phyloP scores from a whole-genome alignment of 2,329 filamentous ascomycete species.

The Colletotrichum truncatum region DNA sequence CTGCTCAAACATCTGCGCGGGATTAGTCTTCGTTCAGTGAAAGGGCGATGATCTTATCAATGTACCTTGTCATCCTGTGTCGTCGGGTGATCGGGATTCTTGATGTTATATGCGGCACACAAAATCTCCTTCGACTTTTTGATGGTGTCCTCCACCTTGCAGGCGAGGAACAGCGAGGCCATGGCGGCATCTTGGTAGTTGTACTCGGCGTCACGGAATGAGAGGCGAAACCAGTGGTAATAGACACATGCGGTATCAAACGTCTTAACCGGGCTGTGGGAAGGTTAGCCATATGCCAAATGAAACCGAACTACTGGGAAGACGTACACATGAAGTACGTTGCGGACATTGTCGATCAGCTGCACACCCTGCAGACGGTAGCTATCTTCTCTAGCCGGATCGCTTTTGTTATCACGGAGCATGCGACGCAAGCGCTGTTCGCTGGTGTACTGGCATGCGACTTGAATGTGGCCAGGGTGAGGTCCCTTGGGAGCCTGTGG shows the following conservation, averaged over 20 bases:
- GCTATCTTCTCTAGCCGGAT: constrained; percentile 81
- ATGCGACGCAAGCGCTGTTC: constrained; percentile 82
- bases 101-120: constrained; percentile 88
- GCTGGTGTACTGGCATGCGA: constrained; percentile 77
- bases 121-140: constrained; percentile 97
- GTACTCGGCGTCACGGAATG: constrained; percentile 87
- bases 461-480: constrained; percentile 58
- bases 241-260: constrained; percentile 92
- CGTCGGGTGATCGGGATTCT: constrained; percentile 71
- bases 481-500: constrained; percentile 43
- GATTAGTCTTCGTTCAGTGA: neutral
- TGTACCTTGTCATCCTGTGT: constrained; percentile 84
- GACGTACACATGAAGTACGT: constrained; percentile 79
- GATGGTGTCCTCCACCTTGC: constrained; percentile 97
- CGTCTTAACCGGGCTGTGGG: constrained; percentile 80
- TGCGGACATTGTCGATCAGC: constrained; percentile 87
- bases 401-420: constrained; percentile 74
- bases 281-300: constrained; percentile 18
- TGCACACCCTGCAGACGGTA: constrained; percentile 86
- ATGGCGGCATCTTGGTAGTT: constrained; percentile 87
- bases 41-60: neutral
- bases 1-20: constrained; percentile 76
- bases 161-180: constrained; percentile 89
- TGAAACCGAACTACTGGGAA: neutral
- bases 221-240: constrained; percentile 91